A percentile compares a stretch with the other conserved stretches of the same genome.
These are phyloP conservation scores for Pseudogymnoascus sp. DNA, from an alignment of 2,329 filamentous ascomycete genomes.

Conservation along the genomic window DNA sequence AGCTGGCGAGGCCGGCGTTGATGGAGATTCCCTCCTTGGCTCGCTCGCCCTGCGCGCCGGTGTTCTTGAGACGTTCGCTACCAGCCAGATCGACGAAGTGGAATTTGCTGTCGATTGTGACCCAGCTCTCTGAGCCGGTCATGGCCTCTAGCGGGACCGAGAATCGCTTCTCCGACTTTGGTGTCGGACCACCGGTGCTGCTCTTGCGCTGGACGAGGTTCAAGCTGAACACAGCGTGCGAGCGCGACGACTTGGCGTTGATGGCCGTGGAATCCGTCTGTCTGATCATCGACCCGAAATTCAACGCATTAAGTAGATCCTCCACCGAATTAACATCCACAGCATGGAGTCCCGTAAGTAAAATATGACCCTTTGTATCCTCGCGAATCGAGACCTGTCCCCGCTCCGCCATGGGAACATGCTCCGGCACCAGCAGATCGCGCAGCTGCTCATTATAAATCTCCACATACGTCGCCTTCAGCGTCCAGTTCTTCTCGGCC, in stretches of 20 bases:
- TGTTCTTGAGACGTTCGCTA: conserved; percentile 95
- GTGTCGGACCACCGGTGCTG: conserved; percentile 35
- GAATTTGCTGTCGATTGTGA: conserved; percentile 94
- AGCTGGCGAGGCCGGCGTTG: conserved; percentile 86
- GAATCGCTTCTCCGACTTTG: conserved; percentile 68
- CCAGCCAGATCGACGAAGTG: conserved; percentile 98
- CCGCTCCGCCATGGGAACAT: conserved; percentile 60
- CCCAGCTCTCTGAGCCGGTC: conserved; percentile 56
- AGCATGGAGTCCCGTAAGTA: conserved; percentile 83
- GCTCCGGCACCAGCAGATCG: conserved; percentile 77
- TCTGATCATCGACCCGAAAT: conserved; percentile 86
- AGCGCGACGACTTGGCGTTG: conserved; percentile 95
- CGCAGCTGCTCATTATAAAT: conserved; percentile 97
- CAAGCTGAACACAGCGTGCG: conserved; percentile 92
- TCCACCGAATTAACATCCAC: conserved; percentile 85
- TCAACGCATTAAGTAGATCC: conserved; percentile 79
- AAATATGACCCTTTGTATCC: conserved; percentile 87
- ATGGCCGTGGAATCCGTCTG: conserved; percentile 96
- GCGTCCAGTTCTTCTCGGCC: conserved; percentile 71
- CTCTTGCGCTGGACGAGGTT: conserved; percentile 82
- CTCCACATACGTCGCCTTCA: conserved; percentile 91
- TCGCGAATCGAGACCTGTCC: conserved; percentile 83
- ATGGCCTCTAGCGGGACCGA: conserved; percentile 80
- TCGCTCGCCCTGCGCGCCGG: conserved; percentile 85
- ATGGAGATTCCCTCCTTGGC: conserved; percentile 97